phyloP scores from a whole-genome alignment of 2,329 filamentous ascomycete species.

The Xylaria sp. region DNA sequence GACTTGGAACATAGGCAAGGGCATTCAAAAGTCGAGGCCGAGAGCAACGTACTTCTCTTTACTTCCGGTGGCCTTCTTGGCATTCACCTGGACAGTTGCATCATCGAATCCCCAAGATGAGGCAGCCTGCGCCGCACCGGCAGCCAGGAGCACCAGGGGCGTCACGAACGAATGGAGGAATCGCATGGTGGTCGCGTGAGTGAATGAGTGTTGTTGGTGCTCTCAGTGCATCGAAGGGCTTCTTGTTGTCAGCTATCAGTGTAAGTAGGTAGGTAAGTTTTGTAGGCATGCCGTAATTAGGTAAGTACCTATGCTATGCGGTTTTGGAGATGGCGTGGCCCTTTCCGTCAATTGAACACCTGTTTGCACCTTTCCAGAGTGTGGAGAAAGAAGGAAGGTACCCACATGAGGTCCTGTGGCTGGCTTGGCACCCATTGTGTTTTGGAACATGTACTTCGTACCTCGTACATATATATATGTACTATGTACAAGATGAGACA shows the following conservation, averaged over 20 bases:
- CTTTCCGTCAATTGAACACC: conserved; percentile 37
- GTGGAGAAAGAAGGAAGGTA: conserved; percentile 26
- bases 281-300: neutral
- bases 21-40: conserved; percentile 6
- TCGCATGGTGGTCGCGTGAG: conserved; percentile 51
- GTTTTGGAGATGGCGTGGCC: conserved; percentile 24
- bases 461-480: neutral
- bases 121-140: conserved; percentile 62
- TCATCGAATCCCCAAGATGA: conserved; percentile 79
- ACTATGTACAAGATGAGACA: too few species aligned
- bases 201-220: conserved; percentile 24
- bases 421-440: conserved; percentile 11
- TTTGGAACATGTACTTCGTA: neutral
- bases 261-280: too few species aligned
- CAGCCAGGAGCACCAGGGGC: conserved; percentile 59
- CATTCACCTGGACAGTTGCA: conserved; percentile 71
- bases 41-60: conserved; percentile 71
- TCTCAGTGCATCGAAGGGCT: conserved; percentile 31
- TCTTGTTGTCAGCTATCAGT: conserved; percentile 19
- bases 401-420: conserved; percentile 22
- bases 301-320: neutral
- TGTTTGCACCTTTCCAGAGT: conserved; percentile 31
- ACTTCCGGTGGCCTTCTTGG: conserved; percentile 70
- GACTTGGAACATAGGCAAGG: too few species aligned
- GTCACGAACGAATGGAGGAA: conserved; percentile 54